phyloP scores from a whole-genome alignment of 495 filamentous ascomycete genomes.

The Penicillium riverlandense region DNA sequence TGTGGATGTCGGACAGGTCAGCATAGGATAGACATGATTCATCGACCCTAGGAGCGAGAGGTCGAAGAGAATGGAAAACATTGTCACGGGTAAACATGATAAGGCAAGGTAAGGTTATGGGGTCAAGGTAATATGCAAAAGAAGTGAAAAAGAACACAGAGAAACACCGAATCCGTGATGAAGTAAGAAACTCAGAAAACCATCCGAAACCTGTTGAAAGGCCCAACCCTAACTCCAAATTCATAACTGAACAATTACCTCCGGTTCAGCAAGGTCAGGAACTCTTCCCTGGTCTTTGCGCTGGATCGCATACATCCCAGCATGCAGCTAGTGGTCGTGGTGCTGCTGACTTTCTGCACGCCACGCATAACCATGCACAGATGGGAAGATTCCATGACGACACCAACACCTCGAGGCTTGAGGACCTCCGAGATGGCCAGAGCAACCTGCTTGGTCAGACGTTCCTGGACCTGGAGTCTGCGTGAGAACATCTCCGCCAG shows the following conservation, averaged over 20 bases:
- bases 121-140: conserved; percentile 5
- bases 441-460: conserved; percentile 92
- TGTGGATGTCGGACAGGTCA: too few species aligned
- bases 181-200: conserved; percentile 3
- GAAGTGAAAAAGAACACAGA: conserved; percentile 3
- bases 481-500: conserved; percentile 97
- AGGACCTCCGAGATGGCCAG: conserved; percentile 88
- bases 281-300: conserved; percentile 91
- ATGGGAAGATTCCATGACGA: conserved; percentile 96
- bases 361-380: conserved; percentile 99
- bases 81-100: background rate
- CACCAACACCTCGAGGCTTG: conserved; percentile 83
- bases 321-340: conserved; percentile 93
- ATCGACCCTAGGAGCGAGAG: too few species aligned
- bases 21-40: too few species aligned
- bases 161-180: conserved; percentile 3
- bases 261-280: conserved; percentile 73
- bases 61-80: background rate
- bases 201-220: conserved; percentile 30
- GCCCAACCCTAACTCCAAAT: conserved; percentile 35
- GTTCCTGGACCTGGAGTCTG: conserved; percentile 89
- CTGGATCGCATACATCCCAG: conserved; percentile 87
- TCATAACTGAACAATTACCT: conserved; percentile 28
- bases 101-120: background rate
- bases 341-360: conserved; percentile 80